Percentiles rank a stretch among this genome's conserved stretches.
Evolutionary conservation across 2,329 filamentous ascomycete species (phyloP).

Genomic region (Phialemoniopsis sp.): DNA sequence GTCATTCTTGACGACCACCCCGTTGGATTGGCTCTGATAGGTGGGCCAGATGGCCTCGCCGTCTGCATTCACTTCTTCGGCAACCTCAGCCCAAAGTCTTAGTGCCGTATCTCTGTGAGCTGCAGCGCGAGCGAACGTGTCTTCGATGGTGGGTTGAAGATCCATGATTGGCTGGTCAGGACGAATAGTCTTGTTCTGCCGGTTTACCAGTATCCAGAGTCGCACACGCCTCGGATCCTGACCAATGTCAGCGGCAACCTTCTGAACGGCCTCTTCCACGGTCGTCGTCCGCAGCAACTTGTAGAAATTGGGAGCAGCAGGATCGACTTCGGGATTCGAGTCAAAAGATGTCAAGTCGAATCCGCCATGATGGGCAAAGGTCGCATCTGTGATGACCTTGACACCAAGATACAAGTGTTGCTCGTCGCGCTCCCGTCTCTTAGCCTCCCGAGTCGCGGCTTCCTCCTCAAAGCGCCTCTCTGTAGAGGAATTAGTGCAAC

Average conservation of each 20-base stretch:
- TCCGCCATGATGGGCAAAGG: slow-evolving; percentile 76
- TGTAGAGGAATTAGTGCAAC: slow-evolving; percentile 23
- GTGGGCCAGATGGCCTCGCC: slow-evolving; percentile 71
- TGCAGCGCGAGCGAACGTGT: slow-evolving; percentile 49
- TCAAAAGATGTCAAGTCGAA: slow-evolving; percentile 79
- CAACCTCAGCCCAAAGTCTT: slow-evolving; percentile 82
- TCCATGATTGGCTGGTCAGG: slow-evolving; percentile 86
- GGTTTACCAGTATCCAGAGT: slow-evolving; percentile 96
- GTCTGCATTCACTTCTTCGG: slow-evolving; percentile 59
- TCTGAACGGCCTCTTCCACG: slow-evolving; percentile 68
- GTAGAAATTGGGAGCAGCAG: slow-evolving; percentile 68
- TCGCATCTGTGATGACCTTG: slow-evolving; percentile 74
- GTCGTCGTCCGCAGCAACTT: slow-evolving; percentile 71
- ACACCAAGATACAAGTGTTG: slow-evolving; percentile 88
- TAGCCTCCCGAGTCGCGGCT: slow-evolving; percentile 67
- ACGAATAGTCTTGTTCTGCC: slow-evolving; percentile 93
- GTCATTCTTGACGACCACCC: slow-evolving; percentile 54
- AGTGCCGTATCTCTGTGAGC: slow-evolving; percentile 68
- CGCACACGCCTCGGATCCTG: slow-evolving; percentile 68
- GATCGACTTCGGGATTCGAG: slow-evolving; percentile 45
- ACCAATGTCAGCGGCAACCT: slow-evolving; percentile 66
- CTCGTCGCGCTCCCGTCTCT: slow-evolving; percentile 85
- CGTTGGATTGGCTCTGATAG: slow-evolving; percentile 52
- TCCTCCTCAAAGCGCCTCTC: slow-evolving; percentile 79
- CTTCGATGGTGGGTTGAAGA: slow-evolving; percentile 70